These are phyloP conservation scores for Kokia cookei DNA, from an alignment of 441 rosid species.

Conservation along the genomic window DNA sequence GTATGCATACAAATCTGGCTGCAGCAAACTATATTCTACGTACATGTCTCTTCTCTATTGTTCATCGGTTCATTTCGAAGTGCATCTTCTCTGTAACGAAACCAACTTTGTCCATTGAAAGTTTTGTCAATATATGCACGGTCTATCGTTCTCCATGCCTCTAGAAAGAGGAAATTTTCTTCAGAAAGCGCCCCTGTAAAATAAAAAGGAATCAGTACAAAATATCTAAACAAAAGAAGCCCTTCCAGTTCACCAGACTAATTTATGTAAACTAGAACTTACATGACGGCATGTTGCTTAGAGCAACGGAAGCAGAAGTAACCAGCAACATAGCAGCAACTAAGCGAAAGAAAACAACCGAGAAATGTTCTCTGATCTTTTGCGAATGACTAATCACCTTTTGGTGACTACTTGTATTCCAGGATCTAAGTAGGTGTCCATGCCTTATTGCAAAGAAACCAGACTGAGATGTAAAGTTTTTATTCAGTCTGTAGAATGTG, in stretches of 20 bases:
- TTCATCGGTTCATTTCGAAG: constrained; percentile 85
- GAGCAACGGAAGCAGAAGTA: constrained; percentile 49
- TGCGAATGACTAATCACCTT: constrained; percentile 20
- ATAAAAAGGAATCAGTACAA: background rate
- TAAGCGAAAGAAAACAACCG: constrained; percentile 31
- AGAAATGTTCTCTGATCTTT: constrained; percentile 29
- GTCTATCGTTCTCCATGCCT: constrained; percentile 96
- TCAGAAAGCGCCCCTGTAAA: constrained; percentile 63
- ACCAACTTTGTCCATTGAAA: constrained; percentile 98
- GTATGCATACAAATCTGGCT: background rate
- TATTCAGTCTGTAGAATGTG: constrained; percentile 3
- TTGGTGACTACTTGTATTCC: constrained; percentile 9
- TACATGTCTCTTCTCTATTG: constrained; percentile 84
- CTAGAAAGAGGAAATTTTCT: constrained; percentile 76
- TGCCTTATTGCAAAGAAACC: constrained; percentile 13
- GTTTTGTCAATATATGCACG: constrained; percentile 87
- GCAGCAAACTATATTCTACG: constrained; percentile 11
- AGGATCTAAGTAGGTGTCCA: constrained; percentile 15
- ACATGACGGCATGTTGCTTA: constrained; percentile 49
- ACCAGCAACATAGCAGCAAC: constrained; percentile 37
- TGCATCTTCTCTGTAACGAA: constrained; percentile 91
- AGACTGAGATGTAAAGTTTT: constrained; percentile 7
- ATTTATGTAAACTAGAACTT: constrained; percentile 24
- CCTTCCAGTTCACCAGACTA: background rate
- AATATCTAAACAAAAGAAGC: background rate